Evolutionary conservation across 768 basidiomycete species (phyloP).

Genomic region (Suillus hirtellus): DNA sequence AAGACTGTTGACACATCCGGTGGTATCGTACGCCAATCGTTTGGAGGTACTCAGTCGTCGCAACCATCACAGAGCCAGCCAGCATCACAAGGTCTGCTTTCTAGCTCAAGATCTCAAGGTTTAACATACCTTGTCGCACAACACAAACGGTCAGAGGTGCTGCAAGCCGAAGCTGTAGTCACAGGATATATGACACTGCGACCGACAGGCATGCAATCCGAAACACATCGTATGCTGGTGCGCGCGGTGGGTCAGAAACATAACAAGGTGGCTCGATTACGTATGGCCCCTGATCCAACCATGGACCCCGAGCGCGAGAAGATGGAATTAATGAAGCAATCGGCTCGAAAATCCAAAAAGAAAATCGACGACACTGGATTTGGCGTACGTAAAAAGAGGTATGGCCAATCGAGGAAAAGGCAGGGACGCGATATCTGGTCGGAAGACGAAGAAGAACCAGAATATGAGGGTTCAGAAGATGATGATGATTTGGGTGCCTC

Average conservation of each 20-base stretch:
- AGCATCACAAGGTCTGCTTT: conserved; percentile 37
- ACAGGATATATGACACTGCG: conserved; percentile 83
- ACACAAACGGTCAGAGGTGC: conserved; percentile 80
- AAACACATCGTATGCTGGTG: conserved; percentile 87
- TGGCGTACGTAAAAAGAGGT: conserved; percentile 49
- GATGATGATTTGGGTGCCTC: conserved; percentile 49
- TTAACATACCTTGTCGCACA: conserved; percentile 89
- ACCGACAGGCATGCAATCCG: conserved; percentile 88
- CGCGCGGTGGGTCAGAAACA: conserved; percentile 85
- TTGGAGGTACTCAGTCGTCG: conserved; percentile 45
- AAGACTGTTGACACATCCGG: conserved; percentile 79
- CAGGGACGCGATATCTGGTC: conserved; percentile 54
- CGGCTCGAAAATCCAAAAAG: conserved; percentile 62
- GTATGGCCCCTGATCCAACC: conserved; percentile 77
- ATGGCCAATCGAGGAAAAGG: conserved; percentile 41
- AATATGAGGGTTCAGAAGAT: conserved; percentile 58
- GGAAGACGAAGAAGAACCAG: conserved; percentile 69
- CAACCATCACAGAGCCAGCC: conserved; percentile 42
- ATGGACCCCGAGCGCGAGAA: conserved; percentile 77
- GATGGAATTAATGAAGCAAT: conserved; percentile 63
- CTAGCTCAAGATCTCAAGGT: conserved; percentile 58
- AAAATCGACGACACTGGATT: conserved; percentile 53
- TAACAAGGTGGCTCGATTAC: conserved; percentile 74
- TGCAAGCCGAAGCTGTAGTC: conserved; percentile 83
- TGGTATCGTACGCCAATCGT: conserved; percentile 55